Conservation (phyloP, 2,329 filamentous ascomycete genomes). For the Aspergillus bombycis region DNA sequence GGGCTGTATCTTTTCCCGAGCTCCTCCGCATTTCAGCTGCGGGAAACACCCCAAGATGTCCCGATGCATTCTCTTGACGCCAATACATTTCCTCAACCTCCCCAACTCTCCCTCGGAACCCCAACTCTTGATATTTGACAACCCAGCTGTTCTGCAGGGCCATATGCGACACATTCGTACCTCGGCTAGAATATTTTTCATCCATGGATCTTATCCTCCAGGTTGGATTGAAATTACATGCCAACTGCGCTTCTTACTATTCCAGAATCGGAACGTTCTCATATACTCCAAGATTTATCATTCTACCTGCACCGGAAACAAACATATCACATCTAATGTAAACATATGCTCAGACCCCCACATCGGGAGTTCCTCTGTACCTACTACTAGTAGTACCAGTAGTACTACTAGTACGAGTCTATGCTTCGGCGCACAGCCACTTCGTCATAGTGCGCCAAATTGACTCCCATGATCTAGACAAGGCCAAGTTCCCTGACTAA, state of each 20-base stretch:
- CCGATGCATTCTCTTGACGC: background rate
- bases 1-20: conserved; percentile 21
- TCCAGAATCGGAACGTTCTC: background rate
- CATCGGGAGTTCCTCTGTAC: background rate
- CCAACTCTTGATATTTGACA: background rate
- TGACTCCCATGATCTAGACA: background rate
- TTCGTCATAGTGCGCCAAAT: background rate
- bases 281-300: background rate
- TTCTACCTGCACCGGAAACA: background rate
- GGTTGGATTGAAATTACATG: background rate
- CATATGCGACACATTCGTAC: background rate
- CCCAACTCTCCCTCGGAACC: background rate
- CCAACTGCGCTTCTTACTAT: background rate
- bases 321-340: background rate
- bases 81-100: background rate
- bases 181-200: background rate
- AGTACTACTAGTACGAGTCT: background rate
- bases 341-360: background rate
- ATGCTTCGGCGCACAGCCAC: background rate
- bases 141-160: background rate
- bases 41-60: conserved; percentile 1
- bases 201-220: background rate
- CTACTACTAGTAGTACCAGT: too few species aligned
- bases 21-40: conserved; percentile 25
- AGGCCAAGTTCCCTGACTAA: background rate